Evolutionary conservation across 306 rosid species (phyloP), one percentile per base, ranked within the genome.

Genomic region (Alnus rubra): DNA sequence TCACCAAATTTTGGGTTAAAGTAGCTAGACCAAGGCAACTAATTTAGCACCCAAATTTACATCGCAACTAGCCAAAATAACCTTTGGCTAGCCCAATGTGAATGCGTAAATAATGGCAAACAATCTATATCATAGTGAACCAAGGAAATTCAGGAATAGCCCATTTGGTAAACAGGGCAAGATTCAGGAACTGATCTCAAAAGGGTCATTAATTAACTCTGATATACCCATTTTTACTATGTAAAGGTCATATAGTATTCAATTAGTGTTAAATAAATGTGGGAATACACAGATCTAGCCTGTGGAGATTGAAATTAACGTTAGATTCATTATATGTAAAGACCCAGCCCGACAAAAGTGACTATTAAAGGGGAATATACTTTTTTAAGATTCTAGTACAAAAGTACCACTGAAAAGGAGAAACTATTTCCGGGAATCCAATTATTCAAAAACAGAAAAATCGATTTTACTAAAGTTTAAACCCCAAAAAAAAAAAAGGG

Each of bases 221-320:
- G 7, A 42, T 67, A 15, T 39, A n/a, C 12, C 19, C 50, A 39
- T 16, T 67, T 62, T 62, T 62, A 30, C 69, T 7, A 31, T 16
- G 7, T 12, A 62, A 5, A 62, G 9, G 30, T 62, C n/a, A 55
- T 7, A 55, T 12, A 62, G 15, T 59, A 67, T 60, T 14, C 44
- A 63, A n/a, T n/a, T n/a, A n/a, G n/a, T n/a, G n/a, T n/a, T n/a
- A n/a, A 71, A 52, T 23, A 63, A 76, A 64, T 76, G 63, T 58
- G 70, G 70, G 11, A 52, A 54, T 78, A 37, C 39, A 62, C 75
- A 73, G 76, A 78, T 68, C 53, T 54, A 59, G 82, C 82, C 69
- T 53, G 86, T 82, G 90, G 74, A 65, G 73, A 80, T 33, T 59
- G 69, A 70, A 64, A 55, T 71, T 67, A 8, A 28, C 4, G 64